These are phyloP conservation scores for Myotisia sp. DNA, from an alignment of 2,329 filamentous ascomycete genomes.

Conservation along the genomic window DNA sequence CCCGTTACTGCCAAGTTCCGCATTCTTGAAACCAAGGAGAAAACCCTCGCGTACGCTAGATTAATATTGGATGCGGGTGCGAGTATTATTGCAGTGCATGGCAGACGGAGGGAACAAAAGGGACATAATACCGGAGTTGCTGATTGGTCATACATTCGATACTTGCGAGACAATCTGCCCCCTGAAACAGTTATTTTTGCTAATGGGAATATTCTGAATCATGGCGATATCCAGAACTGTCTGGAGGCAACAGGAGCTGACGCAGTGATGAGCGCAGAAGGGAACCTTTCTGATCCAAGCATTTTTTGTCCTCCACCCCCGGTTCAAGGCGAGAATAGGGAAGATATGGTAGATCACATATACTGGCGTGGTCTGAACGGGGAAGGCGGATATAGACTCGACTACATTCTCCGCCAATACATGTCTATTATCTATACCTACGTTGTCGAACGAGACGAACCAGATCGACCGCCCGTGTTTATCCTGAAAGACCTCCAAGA, in stretches of 20 bases:
- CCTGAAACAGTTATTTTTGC: constrained; percentile 86
- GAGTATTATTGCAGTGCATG: constrained; percentile 87
- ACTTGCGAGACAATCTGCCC: constrained; percentile 68
- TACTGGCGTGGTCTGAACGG: constrained; percentile 76
- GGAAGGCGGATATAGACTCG: constrained; percentile 72
- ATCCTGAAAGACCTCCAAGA: constrained; percentile 48
- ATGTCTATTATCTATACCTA: constrained; percentile 77
- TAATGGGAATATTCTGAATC: constrained; percentile 82
- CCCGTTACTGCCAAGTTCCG: constrained; percentile 93
- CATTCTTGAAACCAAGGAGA: constrained; percentile 71
- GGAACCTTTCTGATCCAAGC: constrained; percentile 79
- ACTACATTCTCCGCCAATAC: constrained; percentile 76
- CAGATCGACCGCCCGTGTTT: constrained; percentile 57
- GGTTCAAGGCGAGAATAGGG: constrained; percentile 51
- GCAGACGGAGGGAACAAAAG: constrained; percentile 78
- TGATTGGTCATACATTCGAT: constrained; percentile 76
- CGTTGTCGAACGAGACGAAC: constrained; percentile 50
- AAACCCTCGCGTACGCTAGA: constrained; percentile 74
- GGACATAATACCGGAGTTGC: constrained; percentile 87
- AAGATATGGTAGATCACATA: too few species aligned
- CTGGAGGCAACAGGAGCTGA: constrained; percentile 75
- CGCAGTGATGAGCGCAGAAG: constrained; percentile 90
- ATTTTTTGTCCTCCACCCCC: constrained; percentile 62
- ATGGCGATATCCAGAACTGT: constrained; percentile 62
- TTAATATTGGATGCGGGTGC: constrained; percentile 79